Evolutionary conservation across 495 filamentous ascomycete species (phyloP), one percentile per base, ranked within the genome.

Genomic region (Penicillium goetzii): DNA sequence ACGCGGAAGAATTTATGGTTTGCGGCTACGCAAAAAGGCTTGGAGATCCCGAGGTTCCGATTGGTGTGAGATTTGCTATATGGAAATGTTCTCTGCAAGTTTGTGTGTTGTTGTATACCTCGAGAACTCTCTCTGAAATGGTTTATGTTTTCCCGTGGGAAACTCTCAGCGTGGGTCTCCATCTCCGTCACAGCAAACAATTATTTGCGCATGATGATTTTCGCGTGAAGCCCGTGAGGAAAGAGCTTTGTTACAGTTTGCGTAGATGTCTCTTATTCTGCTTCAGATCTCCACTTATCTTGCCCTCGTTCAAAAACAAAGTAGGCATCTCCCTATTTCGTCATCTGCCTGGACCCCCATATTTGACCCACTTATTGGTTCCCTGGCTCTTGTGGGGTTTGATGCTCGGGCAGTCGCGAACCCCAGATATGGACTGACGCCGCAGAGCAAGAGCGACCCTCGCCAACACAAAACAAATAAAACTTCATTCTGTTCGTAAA

Each of bases 31-130:
- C 43, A 38, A 34, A 36, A 19, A 19, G 34, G 52, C 14, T 25
- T 33, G 26, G 33, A 33, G 32, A 38, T 55, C 11, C 52, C 52
- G 52, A 55, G 52, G 25, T 34, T 55, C 52, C 52, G 30, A 55
- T 55, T 55, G 52, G 52, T 38, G 52, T 33, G 32, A 36, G 9
- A 38, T 55, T 4, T 25, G 43, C 14, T 51, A 51, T 51, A 17
- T 26, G 25, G 7, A 30, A 51, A 15, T 51, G 26, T 8, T 12
- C 25, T 51, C 0, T 15, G 11, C 6, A 15, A 51, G 12, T 30
- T 51, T 30, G 11, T 30, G 25, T 4, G 25, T 51, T 26, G 47
- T 15, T 0, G 15, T 30, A 51, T 11, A n/a, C 14, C n/a, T n/a
- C 47, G n/a, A 4, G 15, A 26, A 30, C 4, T 15, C 25, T 28